Base-by-base conservation (phyloP, 495 filamentous ascomycete species). In the Neurospora pannonica region DNA sequence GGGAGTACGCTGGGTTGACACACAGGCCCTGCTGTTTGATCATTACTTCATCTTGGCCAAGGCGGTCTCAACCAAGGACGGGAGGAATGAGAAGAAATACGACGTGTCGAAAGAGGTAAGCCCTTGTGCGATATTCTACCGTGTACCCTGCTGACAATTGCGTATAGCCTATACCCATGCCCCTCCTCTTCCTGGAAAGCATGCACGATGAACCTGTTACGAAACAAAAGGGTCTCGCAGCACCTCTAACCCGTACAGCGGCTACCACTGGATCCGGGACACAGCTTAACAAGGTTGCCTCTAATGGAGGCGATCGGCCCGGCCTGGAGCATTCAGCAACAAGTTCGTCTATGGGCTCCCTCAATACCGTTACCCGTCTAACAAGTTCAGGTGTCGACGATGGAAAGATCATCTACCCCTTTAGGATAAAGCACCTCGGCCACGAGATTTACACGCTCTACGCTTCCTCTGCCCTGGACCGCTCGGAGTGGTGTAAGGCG, bases 21-120 rank as follows among this genome's bases (percentile, higher is more conserved):
- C 92, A 0, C 94, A 97, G 81, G 94, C 92, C 11, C 88, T 99
- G 60, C 87, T 99, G 2, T 97, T 99, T 77, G 96, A 99, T 76
- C 94, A 99, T 82, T 99, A 97, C 79, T 85, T 99, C 31, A 94
- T 99, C 46, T 83, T 99, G 70, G 93, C 96, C 17, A 99, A 99
- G 84, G 87, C 88, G 6, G 87, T 94, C 31, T 82, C 86, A 5
- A 85, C 89, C 28, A 87, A 90, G 74, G 94, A 97, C 75, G 85
- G 86, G 31, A 85, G 88, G 72, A 94, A 92, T 77, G 91, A 92
- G 70, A 95, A 95, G 83, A 91, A 90, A 77, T 99, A 95, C 74
- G 96, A 99, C 82, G 95, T 99, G 13, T 98, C 95, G 3, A 96
- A 97, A 83, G 84, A 96, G 82, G 91, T 92, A 84, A 84, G 91